phyloP scores from a whole-genome alignment of 2,329 filamentous ascomycete species.

The Penicillium psychrosexuale region DNA sequence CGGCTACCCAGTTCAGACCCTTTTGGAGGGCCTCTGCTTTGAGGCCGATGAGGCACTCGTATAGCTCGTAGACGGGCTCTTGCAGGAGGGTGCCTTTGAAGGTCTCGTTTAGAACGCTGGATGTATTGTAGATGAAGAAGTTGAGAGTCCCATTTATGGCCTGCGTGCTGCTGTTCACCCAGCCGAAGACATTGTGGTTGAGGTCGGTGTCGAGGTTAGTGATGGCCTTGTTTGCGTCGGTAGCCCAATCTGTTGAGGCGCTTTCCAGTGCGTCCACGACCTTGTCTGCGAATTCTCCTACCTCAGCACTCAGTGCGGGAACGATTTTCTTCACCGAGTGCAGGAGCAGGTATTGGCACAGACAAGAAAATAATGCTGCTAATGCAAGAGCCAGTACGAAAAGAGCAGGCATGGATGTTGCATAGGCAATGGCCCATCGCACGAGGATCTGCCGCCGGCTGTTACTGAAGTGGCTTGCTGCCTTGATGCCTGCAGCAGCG shows the following conservation, averaged over 20 bases:
- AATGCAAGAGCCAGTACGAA: conserved; percentile 80
- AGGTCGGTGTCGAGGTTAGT: conserved; percentile 63
- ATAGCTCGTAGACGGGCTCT: conserved; percentile 71
- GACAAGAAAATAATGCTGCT: conserved; percentile 75
- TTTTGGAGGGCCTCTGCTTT: conserved; percentile 83
- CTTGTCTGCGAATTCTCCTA: conserved; percentile 74
- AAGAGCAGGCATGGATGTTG: conserved; percentile 79
- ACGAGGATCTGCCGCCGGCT: conserved; percentile 66
- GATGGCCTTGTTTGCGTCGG: conserved; percentile 71
- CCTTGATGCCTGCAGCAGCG: conserved; percentile 66
- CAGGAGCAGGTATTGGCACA: conserved; percentile 79
- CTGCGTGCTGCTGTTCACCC: conserved; percentile 78
- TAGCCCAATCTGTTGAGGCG: conserved; percentile 73
- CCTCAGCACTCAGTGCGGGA: conserved; percentile 69
- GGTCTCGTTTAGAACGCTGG: conserved; percentile 66
- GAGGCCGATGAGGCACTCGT: conserved; percentile 81
- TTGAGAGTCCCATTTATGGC: conserved; percentile 85
- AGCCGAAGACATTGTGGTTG: conserved; percentile 80
- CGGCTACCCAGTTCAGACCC: conserved; percentile 88
- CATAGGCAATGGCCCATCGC: conserved; percentile 82
- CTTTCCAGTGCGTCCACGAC: conserved; percentile 70
- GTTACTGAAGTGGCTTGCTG: conserved; percentile 62
- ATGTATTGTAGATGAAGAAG: conserved; percentile 74
- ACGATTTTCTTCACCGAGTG: conserved; percentile 69
- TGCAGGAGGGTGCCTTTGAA: conserved; percentile 82